A percentile compares a stretch with the other conserved stretches of the same genome.
Evolutionary conservation across 2,329 filamentous ascomycete species (phyloP).

Genomic region (Penicillium sp.): DNA sequence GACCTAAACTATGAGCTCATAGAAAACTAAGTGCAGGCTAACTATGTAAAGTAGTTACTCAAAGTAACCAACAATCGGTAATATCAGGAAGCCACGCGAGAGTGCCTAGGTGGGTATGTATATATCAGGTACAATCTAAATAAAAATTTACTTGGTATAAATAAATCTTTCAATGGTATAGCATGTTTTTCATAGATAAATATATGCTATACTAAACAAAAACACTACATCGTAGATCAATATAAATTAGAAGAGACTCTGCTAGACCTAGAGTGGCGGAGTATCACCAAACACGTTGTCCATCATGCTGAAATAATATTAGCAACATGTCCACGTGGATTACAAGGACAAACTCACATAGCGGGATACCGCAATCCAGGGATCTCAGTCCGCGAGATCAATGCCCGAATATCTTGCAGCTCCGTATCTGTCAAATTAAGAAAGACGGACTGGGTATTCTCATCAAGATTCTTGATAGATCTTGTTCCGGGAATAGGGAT

Average conservation of each 20-base stretch:
- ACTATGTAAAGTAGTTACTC: not conserved
- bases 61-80: not conserved
- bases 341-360: not conserved
- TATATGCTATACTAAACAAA: not conserved
- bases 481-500: conserved; percentile 32
- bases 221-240: not conserved
- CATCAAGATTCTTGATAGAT: conserved; percentile 14
- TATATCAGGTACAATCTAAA: no score
- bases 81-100: not conserved
- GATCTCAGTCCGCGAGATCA: conserved; percentile 8
- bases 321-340: not conserved
- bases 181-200: no score
- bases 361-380: not conserved
- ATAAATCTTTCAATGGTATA: no score
- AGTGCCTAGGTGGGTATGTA: not conserved
- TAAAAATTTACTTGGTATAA: no score
- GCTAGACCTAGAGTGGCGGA: not conserved
- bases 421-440: conserved; percentile 15
- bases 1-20: no score
- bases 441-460: conserved; percentile 8
- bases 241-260: not conserved
- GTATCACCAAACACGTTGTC: not conserved
- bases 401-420: conserved; percentile 12
- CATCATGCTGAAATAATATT: conserved; percentile 4
- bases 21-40: no score